phyloP scores from a whole-genome alignment of 345 rosid genomes.

The Populus simonii region DNA sequence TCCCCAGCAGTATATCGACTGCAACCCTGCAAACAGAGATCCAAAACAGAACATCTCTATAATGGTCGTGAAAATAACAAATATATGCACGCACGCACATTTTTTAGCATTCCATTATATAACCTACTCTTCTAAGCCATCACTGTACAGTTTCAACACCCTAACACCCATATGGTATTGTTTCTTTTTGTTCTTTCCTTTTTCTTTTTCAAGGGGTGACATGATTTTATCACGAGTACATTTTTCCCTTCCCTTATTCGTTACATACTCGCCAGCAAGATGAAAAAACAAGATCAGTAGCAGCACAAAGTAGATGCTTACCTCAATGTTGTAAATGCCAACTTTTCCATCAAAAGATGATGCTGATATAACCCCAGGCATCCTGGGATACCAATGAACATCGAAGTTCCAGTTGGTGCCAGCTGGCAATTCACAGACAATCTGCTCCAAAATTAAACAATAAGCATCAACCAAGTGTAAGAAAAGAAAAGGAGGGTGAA shows the following conservation, averaged over 20 bases:
- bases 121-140: neutral
- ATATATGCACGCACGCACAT: neutral
- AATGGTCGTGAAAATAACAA: neutral
- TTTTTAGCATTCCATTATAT: neutral
- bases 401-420: conserved; percentile 98
- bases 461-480: neutral
- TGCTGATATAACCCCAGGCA: conserved; percentile 94
- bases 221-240: neutral
- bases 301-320: conserved; percentile 20
- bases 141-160: neutral
- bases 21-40: conserved; percentile 64
- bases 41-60: conserved; percentile 10
- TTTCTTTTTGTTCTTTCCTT: neutral
- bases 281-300: neutral
- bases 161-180: neutral
- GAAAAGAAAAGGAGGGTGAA: neutral
- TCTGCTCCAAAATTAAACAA: conserved; percentile 38
- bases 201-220: neutral
- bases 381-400: conserved; percentile 94
- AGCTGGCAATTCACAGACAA: conserved; percentile 85
- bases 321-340: conserved; percentile 96
- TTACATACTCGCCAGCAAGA: neutral
- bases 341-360: conserved; percentile 97
- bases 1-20: conserved; percentile 56
- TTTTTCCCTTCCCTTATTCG: neutral